These are phyloP conservation scores for Angophora floribunda DNA, from an alignment of 345 rosid genomes.

Conservation along the genomic window DNA sequence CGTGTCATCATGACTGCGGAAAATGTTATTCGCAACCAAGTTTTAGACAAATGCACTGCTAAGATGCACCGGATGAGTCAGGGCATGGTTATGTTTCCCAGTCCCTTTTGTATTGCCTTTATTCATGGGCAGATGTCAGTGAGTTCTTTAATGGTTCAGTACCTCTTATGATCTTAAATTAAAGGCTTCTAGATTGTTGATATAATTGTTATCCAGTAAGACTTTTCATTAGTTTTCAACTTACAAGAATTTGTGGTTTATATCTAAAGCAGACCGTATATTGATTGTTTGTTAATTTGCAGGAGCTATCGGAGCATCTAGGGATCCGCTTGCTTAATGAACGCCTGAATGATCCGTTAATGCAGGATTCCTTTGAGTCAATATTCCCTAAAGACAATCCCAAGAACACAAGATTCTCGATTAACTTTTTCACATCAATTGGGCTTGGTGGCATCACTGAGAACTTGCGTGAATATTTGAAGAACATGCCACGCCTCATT, in stretches of 20 bases:
- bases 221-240: background rate
- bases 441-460: conserved; percentile 98
- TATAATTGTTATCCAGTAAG: background rate
- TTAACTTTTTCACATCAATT: conserved; percentile 90
- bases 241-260: background rate
- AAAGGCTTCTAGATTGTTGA: background rate
- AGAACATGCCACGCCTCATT: conserved; percentile 93
- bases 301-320: conserved; percentile 91
- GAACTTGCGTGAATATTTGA: conserved; percentile 75
- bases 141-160: background rate
- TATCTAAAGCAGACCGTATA: background rate
- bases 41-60: background rate
- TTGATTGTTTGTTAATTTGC: conserved; percentile 8
- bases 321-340: conserved; percentile 52
- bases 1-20: background rate
- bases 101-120: background rate
- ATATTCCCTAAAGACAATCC: conserved; percentile 91
- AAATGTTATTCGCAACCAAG: background rate
- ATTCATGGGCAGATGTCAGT: background rate
- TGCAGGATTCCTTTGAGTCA: conserved; percentile 4
- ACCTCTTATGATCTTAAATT: background rate
- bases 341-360: background rate
- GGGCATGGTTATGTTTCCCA: background rate
- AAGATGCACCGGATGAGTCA: background rate
- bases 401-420: conserved; percentile 81